Evolutionary conservation across 1,284 basidiomycete genomes (phyloP).

Genomic region (Coniophora puteana): DNA sequence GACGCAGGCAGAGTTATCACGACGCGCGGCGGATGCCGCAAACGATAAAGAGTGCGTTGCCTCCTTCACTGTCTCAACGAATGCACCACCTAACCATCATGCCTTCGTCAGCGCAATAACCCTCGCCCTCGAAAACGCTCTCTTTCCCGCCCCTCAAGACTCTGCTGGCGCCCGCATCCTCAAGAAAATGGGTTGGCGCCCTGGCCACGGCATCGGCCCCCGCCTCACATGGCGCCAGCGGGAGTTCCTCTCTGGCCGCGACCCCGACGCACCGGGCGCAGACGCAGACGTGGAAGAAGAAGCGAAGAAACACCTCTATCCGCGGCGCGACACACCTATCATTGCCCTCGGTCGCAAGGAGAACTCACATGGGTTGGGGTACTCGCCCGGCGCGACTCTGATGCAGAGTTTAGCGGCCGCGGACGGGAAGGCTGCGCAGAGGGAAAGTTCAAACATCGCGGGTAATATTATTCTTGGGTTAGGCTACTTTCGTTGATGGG

Average conservation of each 20-base stretch:
- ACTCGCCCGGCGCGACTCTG: conserved; percentile 61
- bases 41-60: conserved; percentile 59
- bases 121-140: conserved; percentile 52
- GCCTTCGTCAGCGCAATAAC: conserved; percentile 50
- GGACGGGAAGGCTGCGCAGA: no score
- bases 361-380: conserved; percentile 79
- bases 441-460: no score
- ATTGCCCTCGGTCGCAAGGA: conserved; percentile 66
- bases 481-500: no score
- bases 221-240: conserved; percentile 79
- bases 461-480: no score
- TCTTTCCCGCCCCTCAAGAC: conserved; percentile 62
- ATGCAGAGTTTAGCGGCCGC: conserved; percentile 47
- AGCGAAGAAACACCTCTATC: conserved; percentile 82
- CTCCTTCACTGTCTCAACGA: not conserved
- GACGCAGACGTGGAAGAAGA: conserved; percentile 74
- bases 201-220: conserved; percentile 91
- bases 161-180: conserved; percentile 80
- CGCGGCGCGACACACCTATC: conserved; percentile 76
- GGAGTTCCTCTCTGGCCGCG: conserved; percentile 60
- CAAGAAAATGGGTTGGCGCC: conserved; percentile 93
- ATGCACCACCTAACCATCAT: conserved; percentile 5
- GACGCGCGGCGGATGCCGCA: conserved; percentile 30
- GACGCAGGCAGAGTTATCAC: conserved; percentile 45
- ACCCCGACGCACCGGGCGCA: conserved; percentile 38